Evolutionary conservation across 768 basidiomycete genomes (phyloP).

Genomic region (Mycena capillaripes): DNA sequence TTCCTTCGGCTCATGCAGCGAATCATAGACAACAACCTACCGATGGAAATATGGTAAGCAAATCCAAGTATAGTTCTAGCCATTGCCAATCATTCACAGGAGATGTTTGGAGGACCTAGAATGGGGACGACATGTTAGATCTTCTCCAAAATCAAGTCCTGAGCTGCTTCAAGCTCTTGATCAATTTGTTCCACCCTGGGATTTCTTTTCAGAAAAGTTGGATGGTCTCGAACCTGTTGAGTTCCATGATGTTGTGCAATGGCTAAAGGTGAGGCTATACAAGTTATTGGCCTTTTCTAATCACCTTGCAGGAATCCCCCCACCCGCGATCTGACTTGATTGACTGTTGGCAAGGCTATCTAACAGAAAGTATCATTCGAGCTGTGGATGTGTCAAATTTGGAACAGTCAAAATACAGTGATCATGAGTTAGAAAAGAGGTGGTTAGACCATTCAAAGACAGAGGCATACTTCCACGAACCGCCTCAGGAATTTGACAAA

Average conservation of each 20-base stretch:
- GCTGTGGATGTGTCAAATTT: too few species aligned
- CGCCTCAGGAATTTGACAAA: background rate
- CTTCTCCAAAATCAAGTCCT: background rate
- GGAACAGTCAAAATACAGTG: background rate
- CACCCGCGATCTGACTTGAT: background rate
- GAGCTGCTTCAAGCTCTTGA: background rate
- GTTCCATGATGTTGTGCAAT: background rate
- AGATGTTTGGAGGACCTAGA: background rate
- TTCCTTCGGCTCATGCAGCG: background rate
- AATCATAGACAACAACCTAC: background rate
- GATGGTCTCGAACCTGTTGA: background rate
- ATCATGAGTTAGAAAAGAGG: background rate
- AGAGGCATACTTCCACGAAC: background rate
- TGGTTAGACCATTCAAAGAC: background rate
- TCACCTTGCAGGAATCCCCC: background rate
- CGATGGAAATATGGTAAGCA: background rate
- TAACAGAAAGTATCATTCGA: background rate
- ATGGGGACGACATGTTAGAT: conserved; percentile 1
- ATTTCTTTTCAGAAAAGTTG: background rate
- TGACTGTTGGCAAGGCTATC: conserved; percentile 3
- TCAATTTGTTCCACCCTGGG: background rate
- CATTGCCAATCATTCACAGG: background rate
- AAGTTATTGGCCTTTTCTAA: background rate
- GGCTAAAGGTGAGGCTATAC: background rate
- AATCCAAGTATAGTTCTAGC: too few species aligned